Evolutionary conservation across 495 filamentous ascomycete species (phyloP).

Genomic region (Hypoxylon subgilvum): DNA sequence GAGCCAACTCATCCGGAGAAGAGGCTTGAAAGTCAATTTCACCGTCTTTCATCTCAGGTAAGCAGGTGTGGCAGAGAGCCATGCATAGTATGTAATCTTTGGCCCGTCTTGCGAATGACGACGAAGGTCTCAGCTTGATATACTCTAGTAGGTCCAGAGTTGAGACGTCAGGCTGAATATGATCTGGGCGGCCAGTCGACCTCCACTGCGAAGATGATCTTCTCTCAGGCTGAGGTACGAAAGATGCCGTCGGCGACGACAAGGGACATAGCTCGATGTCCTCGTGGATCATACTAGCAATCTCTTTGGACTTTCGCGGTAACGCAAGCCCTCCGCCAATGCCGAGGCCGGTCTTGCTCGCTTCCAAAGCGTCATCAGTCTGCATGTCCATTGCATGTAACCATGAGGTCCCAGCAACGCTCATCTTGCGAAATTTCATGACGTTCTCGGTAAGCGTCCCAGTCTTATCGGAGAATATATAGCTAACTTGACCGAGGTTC

Average conservation of each 20-base stretch:
- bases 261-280: constrained; percentile 40
- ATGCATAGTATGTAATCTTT: constrained; percentile 82
- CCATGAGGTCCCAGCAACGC: constrained; percentile 84
- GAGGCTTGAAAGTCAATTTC: constrained; percentile 77
- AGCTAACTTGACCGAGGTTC: constrained; percentile 87
- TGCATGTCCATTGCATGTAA: constrained; percentile 77
- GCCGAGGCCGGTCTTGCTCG: constrained; percentile 6
- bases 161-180: constrained; percentile 59
- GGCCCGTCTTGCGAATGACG: constrained; percentile 79
- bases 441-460: constrained; percentile 91
- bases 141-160: constrained; percentile 78
- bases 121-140: constrained; percentile 73
- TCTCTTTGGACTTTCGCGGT: constrained; percentile 30
- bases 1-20: constrained; percentile 86
- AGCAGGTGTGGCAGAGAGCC: constrained; percentile 87
- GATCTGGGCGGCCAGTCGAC: constrained; percentile 48
- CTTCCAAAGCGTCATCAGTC: constrained; percentile 38
- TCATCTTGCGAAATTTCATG: constrained; percentile 91
- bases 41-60: constrained; percentile 73
- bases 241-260: constrained; percentile 26
- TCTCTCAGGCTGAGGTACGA: constrained; percentile 26
- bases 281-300: constrained; percentile 37
- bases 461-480: constrained; percentile 94
- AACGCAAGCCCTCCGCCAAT: constrained; percentile 4
- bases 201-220: constrained; percentile 47